phyloP scores from a whole-genome alignment of 352 stramenopile genomes.

The Phytopythium sindhum region DNA sequence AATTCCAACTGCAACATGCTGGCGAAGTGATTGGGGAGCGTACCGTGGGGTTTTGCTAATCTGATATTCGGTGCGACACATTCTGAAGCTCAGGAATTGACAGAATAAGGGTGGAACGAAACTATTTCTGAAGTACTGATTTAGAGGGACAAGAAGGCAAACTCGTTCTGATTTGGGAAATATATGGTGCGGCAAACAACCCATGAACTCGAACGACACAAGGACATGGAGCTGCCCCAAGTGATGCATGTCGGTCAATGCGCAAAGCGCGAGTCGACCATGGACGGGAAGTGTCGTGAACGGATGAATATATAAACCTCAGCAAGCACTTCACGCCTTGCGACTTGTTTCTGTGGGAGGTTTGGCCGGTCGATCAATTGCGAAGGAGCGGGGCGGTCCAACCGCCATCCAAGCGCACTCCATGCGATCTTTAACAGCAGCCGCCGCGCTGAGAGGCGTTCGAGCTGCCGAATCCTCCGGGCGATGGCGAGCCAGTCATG shows the following conservation, averaged over 20 bases:
- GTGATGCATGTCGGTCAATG: background rate
- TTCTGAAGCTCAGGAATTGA: no score
- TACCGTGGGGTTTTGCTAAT: background rate
- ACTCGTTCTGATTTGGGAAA: no score
- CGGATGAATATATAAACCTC: constrained; percentile 1
- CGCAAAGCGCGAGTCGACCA: background rate
- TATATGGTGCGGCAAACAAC: no score
- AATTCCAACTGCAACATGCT: background rate
- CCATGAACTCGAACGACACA: no score
- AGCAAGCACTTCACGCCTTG: background rate
- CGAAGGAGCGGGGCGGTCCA: background rate
- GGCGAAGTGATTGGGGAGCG: background rate
- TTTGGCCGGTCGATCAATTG: background rate
- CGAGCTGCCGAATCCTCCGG: constrained; percentile 75
- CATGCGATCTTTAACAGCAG: constrained; percentile 61
- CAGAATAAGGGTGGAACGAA: no score
- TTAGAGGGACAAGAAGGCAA: no score
- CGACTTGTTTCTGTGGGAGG: background rate
- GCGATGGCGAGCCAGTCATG: constrained; percentile 78
- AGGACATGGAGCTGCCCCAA: background rate
- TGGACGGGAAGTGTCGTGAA: background rate
- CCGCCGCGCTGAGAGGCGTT: constrained; percentile 66
- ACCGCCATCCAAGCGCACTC: background rate
- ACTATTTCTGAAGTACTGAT: no score
- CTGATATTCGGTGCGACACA: background rate